These are phyloP conservation scores for Dalechampia spathulata DNA, from an alignment of 441 rosid genomes.

Conservation along the genomic window DNA sequence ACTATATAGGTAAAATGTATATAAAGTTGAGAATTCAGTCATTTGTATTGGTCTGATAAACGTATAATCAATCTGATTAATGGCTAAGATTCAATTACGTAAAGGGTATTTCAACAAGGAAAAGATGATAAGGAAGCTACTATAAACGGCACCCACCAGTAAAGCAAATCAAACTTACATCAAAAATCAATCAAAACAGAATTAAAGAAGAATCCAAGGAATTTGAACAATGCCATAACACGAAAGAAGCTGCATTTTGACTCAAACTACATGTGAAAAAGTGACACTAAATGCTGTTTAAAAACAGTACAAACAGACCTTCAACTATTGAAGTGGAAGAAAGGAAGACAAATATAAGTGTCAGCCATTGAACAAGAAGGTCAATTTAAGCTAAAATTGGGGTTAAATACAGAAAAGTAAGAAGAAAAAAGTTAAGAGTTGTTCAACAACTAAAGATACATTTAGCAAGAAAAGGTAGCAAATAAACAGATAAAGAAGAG, in stretches of 20 bases:
- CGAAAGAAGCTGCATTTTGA: conserved; percentile 2
- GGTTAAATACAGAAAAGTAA: too few relatives aligned
- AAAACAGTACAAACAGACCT: background rate
- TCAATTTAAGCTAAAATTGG: background rate
- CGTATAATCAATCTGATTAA: too few relatives aligned
- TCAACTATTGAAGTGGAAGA: background rate
- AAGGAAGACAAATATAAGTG: background rate
- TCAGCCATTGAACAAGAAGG: background rate
- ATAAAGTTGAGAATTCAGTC: too few relatives aligned
- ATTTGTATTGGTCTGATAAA: too few relatives aligned
- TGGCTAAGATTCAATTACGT: too few relatives aligned
- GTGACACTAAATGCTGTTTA: background rate
- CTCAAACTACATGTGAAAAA: background rate
- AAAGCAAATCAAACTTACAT: background rate
- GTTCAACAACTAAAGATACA: conserved; percentile 26
- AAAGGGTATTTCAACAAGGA: too few relatives aligned
- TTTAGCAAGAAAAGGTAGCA: too few relatives aligned
- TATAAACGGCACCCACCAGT: background rate
- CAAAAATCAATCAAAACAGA: conserved; percentile 4
- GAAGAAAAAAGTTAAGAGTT: conserved; percentile 7
- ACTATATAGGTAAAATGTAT: background rate
- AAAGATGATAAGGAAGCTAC: background rate
- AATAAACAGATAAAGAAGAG: too few relatives aligned
- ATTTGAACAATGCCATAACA: background rate
- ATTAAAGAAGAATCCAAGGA: conserved; percentile 2